Evolutionary conservation across 1,139 yeast genomes (phyloP).

Genomic region (Candida sp.): DNA sequence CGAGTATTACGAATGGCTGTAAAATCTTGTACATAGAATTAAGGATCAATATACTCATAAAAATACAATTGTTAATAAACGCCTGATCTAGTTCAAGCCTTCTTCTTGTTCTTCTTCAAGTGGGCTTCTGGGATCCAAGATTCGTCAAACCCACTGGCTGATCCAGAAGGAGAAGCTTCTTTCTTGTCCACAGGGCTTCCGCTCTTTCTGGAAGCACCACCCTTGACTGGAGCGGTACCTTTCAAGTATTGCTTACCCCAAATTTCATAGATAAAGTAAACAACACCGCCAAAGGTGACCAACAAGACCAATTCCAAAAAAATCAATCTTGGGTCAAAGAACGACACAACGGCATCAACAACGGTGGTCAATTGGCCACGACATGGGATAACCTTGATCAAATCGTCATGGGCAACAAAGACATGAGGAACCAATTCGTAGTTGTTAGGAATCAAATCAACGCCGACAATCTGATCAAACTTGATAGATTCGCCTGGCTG

Average conservation of each 20-base stretch:
- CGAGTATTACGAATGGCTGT: background rate
- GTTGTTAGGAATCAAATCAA: slow-evolving; percentile 61
- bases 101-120: slow-evolving; percentile 34
- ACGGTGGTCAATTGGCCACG: slow-evolving; percentile 62
- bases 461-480: slow-evolving; percentile 58
- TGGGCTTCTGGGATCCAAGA: slow-evolving; percentile 43
- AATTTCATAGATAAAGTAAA: slow-evolving; percentile 48
- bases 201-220: slow-evolving; percentile 18
- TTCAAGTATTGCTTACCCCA: slow-evolving; percentile 49
- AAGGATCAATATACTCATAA: background rate
- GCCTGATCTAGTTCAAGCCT: slow-evolving; percentile 27
- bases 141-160: slow-evolving; percentile 33
- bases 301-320: slow-evolving; percentile 60
- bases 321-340: slow-evolving; percentile 75
- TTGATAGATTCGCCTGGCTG: slow-evolving; percentile 50
- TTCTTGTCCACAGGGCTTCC: slow-evolving; percentile 28
- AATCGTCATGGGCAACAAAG: slow-evolving; percentile 54
- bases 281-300: slow-evolving; percentile 53
- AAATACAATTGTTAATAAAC: background rate
- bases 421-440: slow-evolving; percentile 67
- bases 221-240: slow-evolving; percentile 40
- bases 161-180: slow-evolving; percentile 30
- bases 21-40: background rate
- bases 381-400: slow-evolving; percentile 61
- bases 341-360: slow-evolving; percentile 67